Percentiles rank a stretch among this genome's conserved stretches.
Evolutionary conservation across 257 asterid species (phyloP).

Genomic region (Penstemon barbatus): DNA sequence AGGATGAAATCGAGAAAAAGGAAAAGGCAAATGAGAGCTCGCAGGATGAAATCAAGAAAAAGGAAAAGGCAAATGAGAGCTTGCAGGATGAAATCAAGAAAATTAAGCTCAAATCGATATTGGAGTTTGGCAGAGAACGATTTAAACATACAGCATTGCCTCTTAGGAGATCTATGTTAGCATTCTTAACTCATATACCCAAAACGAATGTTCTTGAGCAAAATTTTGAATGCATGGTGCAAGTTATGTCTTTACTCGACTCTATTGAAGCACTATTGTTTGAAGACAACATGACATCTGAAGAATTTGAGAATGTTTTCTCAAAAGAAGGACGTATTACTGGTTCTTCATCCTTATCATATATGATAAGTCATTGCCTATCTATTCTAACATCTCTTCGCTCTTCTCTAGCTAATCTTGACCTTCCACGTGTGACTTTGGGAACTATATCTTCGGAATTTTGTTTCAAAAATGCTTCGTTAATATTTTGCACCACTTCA

Average conservation of each 20-base stretch:
- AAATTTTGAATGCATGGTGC: slow-evolving; percentile 29
- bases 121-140: slow-evolving; percentile 39
- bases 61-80: background rate
- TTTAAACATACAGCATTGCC: slow-evolving; percentile 27
- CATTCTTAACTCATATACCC: slow-evolving; percentile 47
- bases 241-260: slow-evolving; percentile 34
- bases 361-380: slow-evolving; percentile 31
- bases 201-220: slow-evolving; percentile 34
- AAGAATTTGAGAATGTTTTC: slow-evolving; percentile 36
- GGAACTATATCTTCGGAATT: slow-evolving; percentile 23
- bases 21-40: too few relatives aligned
- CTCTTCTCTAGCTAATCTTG: slow-evolving; percentile 32
- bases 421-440: slow-evolving; percentile 28
- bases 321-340: background rate
- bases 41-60: background rate
- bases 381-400: slow-evolving; percentile 33
- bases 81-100: slow-evolving; percentile 19
- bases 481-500: slow-evolving; percentile 58
- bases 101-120: slow-evolving; percentile 30
- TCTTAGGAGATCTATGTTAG: slow-evolving; percentile 33
- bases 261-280: slow-evolving; percentile 34
- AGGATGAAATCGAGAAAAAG: too few relatives aligned
- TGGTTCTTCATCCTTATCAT: slow-evolving; percentile 20
- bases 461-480: slow-evolving; percentile 45
- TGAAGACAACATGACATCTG: slow-evolving; percentile 35